phyloP scores from a whole-genome alignment of 805 yeast genomes.

The Wickerhamomyces mucosus region DNA sequence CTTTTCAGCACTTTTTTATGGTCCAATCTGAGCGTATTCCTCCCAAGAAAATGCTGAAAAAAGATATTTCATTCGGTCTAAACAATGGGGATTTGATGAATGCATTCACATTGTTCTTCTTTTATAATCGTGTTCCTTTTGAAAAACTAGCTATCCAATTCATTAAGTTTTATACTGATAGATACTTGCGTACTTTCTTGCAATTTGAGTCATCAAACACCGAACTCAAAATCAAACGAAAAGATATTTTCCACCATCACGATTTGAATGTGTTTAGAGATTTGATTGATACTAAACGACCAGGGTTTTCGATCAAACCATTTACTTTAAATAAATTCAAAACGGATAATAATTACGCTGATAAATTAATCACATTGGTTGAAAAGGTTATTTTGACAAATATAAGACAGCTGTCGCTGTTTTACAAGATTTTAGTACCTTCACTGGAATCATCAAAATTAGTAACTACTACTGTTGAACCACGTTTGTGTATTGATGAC shows the following conservation, averaged over 20 bases:
- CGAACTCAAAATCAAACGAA: background rate
- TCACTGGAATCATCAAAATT: constrained; percentile 4
- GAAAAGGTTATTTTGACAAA: constrained; percentile 9
- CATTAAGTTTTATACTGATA: constrained; percentile 5
- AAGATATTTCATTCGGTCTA: background rate
- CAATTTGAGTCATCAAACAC: background rate
- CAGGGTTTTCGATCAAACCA: background rate
- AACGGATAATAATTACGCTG: constrained; percentile 5
- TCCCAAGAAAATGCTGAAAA: background rate
- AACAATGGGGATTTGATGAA: constrained; percentile 4
- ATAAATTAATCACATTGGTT: constrained; percentile 3
- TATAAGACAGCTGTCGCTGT: constrained; percentile 13
- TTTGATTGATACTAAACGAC: background rate
- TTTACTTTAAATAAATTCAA: constrained; percentile 1
- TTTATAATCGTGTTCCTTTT: constrained; percentile 4
- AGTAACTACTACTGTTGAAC: background rate
- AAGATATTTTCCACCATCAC: background rate
- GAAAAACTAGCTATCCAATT: constrained; percentile 1
- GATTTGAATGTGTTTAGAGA: constrained; percentile 1
- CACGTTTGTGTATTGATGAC: constrained; percentile 4
- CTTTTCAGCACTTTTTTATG: constrained; percentile 12
- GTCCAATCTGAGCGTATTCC: constrained; percentile 2
- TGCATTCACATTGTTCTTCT: constrained; percentile 3
- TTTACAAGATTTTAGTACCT: constrained; percentile 14
- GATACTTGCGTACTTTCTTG: constrained; percentile 3